Base-by-base conservation (phyloP, 257 asterid species). In the Solanum paucissectum region DNA sequence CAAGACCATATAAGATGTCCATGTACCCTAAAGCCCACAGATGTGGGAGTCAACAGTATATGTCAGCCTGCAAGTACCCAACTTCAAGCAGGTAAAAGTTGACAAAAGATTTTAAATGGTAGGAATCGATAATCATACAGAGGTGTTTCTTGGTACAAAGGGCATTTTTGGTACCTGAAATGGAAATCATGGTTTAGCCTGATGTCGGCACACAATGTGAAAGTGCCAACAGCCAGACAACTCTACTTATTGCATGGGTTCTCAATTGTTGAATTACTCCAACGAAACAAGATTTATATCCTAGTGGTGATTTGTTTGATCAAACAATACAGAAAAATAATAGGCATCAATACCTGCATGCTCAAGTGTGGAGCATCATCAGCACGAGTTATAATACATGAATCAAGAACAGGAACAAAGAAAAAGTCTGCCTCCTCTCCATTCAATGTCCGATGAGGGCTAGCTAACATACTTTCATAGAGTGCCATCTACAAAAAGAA, bases 361-460 rank as follows among this genome's bases (percentile, higher is more conserved):
- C 86, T 94, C 52, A 95, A 88, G 93, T 97, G 98, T 85, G 99
- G 99, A 62, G 99, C 96, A 93, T 97, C 98, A 90, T 94, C 99
- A 86, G 99, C 99, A 84, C 99, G 97, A 86, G 93, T 91, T 79
- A 97, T 95, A 87, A 97, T 94, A 86, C 99, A 97, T 2, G 99
- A 95, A 94, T 97, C 99, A 71, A 97, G 98, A 88, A 94, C 98
- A 6, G 99, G 99, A 88, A 96, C 99, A 83, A 93, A 96, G 93
- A 94, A 97, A 91, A 90, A 97, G 89, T 97, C 99, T 86, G 99
- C 99, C 89, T 97, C 99, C 16, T 94, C 96, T 9, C 97, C 99
- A 87, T 95, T 97, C 87, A 97, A 85, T 86, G 99, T 96, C 88
- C 99, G 91, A 89, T 93, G 89, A 87, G 98, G 92, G 90, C 99